Percentiles rank a stretch among this genome's conserved stretches.
phyloP scores from a whole-genome alignment of 2,329 filamentous ascomycete genomes.

The Nemania serpens region DNA sequence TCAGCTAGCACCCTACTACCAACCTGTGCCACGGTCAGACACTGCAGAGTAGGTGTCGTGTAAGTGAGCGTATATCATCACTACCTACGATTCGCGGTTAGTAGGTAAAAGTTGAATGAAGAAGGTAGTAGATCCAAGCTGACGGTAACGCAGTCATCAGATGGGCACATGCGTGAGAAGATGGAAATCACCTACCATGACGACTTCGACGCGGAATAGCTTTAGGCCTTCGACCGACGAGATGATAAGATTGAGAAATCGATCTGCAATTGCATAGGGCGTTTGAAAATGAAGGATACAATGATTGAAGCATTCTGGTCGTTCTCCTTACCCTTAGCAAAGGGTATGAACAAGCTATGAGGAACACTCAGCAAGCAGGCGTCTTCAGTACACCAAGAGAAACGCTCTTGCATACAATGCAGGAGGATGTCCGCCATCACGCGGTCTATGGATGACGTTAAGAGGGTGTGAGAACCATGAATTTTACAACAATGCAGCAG shows the following conservation, averaged over 20 bases:
- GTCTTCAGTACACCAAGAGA: neutral
- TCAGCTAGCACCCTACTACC: slow-evolving; percentile 12
- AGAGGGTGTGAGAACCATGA: slow-evolving; percentile 11
- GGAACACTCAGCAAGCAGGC: neutral
- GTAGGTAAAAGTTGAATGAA: slow-evolving; percentile 6
- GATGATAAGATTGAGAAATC: too few species aligned
- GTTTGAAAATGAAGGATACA: neutral
- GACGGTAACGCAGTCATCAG: neutral
- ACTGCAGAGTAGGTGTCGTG: neutral
- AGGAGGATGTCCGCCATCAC: slow-evolving; percentile 8
- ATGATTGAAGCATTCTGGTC: neutral
- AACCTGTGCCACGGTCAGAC: slow-evolving; percentile 15
- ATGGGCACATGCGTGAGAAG: neutral
- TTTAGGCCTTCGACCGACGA: too few species aligned
- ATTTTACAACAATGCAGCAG: slow-evolving; percentile 1
- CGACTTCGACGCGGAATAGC: too few species aligned
- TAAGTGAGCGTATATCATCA: slow-evolving; percentile 8
- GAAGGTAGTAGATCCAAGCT: slow-evolving; percentile 23
- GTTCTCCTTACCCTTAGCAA: neutral
- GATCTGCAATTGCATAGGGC: too few species aligned
- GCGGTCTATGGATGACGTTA: neutral
- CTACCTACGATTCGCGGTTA: neutral
- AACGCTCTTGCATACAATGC: slow-evolving; percentile 16
- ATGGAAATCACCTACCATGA: neutral
- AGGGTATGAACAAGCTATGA: neutral